A percentile compares a stretch with the other conserved stretches of the same genome.
phyloP scores from a whole-genome alignment of 805 yeast genomes.

The Candida morakotiae region DNA sequence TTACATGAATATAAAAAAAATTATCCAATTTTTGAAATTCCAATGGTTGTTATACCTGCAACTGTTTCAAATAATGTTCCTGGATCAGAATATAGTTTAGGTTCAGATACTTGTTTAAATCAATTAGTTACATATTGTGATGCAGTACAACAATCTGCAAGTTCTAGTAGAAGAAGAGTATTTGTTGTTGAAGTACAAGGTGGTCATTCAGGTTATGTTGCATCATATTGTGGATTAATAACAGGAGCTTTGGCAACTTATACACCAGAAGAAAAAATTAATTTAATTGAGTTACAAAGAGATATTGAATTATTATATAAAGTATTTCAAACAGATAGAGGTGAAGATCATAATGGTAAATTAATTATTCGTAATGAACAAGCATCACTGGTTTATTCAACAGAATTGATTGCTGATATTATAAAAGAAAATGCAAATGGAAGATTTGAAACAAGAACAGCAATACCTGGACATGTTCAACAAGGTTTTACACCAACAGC shows the following conservation, averaged over 20 bases:
- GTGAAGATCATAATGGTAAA: constrained; percentile 66
- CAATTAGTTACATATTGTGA: constrained; percentile 71
- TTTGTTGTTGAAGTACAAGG: constrained; percentile 85
- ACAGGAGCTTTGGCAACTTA: constrained; percentile 74
- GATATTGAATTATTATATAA: constrained; percentile 62
- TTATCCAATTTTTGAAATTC: constrained; percentile 72
- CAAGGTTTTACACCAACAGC: constrained; percentile 79
- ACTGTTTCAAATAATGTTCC: constrained; percentile 80
- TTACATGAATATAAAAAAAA: constrained; percentile 54
- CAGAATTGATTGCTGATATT: constrained; percentile 68
- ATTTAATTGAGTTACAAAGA: constrained; percentile 54
- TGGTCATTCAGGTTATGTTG: constrained; percentile 78
- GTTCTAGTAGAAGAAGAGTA: constrained; percentile 72
- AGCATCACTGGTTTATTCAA: constrained; percentile 63
- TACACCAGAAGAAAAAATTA: constrained; percentile 69
- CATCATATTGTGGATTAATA: constrained; percentile 62
- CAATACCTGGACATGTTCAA: constrained; percentile 84
- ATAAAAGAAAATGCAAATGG: constrained; percentile 60
- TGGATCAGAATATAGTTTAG: constrained; percentile 75
- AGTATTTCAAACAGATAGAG: constrained; percentile 57
- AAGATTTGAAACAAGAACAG: constrained; percentile 72
- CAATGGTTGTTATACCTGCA: constrained; percentile 75
- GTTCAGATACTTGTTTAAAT: constrained; percentile 73
- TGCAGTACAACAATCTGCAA: constrained; percentile 73
- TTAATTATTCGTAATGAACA: constrained; percentile 63